Conservation (phyloP, 2,329 filamentous ascomycete genomes). For the Xylariaceae sp. region DNA sequence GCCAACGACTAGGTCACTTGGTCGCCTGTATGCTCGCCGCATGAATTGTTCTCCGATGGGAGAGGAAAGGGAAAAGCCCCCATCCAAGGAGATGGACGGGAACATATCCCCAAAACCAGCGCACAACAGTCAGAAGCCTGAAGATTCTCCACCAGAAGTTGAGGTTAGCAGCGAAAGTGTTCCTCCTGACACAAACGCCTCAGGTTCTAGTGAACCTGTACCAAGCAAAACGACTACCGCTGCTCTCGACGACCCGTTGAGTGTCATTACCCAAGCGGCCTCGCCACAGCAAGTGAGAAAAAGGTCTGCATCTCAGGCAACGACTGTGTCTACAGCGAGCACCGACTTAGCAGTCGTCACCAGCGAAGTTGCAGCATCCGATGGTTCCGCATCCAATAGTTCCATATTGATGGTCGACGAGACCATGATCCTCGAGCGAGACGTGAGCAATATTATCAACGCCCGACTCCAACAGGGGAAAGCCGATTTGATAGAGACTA, state of each 20-base stretch:
- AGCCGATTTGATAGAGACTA: neutral
- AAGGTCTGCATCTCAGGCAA: constrained; percentile 13
- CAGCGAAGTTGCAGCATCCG: neutral
- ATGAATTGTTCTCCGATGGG: neutral
- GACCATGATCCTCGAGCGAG: constrained; percentile 5
- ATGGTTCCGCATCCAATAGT: neutral
- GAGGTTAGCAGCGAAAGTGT: neutral
- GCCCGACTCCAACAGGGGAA: constrained; percentile 8
- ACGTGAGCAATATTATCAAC: constrained; percentile 11
- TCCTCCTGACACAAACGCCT: neutral
- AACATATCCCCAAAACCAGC: neutral
- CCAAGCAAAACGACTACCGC: neutral
- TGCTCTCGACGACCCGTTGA: neutral
- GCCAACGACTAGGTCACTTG: neutral
- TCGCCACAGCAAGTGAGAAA: neutral
- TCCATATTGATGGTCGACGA: constrained; percentile 8
- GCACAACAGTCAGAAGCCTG: neutral
- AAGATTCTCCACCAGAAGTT: neutral
- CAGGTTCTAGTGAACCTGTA: neutral
- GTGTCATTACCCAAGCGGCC: neutral
- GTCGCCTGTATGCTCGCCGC: neutral
- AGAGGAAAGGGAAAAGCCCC: neutral
- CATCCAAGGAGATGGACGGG: neutral
- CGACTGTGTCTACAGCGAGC: constrained; percentile 8
- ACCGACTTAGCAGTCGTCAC: neutral